These are phyloP conservation scores for Syzygium grande DNA, from an alignment of 345 rosid genomes.

Conservation along the genomic window DNA sequence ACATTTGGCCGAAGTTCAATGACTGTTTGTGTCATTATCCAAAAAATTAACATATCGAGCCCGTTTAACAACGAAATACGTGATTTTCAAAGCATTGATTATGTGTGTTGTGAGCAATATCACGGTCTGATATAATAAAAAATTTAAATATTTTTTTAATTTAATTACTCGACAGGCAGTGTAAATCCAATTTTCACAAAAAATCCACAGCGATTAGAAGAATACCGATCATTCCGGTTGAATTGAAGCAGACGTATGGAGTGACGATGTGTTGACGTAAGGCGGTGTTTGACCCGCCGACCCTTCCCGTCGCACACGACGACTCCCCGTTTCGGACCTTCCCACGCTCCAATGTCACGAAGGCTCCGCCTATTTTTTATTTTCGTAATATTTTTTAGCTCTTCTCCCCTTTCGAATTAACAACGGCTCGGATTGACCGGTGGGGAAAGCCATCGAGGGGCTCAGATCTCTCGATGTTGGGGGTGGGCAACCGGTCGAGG, in stretches of 20 bases:
- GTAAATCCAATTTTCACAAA: not conserved
- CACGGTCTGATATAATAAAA: not conserved
- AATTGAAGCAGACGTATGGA: not conserved
- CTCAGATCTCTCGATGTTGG: not conserved
- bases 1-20: fast-evolving
- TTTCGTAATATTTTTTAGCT: not conserved
- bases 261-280: not conserved
- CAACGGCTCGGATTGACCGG: not conserved
- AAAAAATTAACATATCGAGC: no score
- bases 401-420: not conserved
- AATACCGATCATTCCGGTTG: not conserved
- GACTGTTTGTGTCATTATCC: no score
- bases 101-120: fast-evolving
- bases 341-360: not conserved
- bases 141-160: not conserved
- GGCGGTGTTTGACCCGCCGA: not conserved
- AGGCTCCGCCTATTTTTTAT: not conserved
- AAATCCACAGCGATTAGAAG: not conserved
- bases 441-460: not conserved
- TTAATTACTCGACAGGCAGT: not conserved
- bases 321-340: not conserved
- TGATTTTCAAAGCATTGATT: fast-evolving
- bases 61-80: fast-evolving
- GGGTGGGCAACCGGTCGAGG: not conserved
- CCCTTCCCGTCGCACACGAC: not conserved